A percentile compares a stretch with the other conserved stretches of the same genome.
phyloP scores from a whole-genome alignment of 805 yeast species.

The Candida incommunis region DNA sequence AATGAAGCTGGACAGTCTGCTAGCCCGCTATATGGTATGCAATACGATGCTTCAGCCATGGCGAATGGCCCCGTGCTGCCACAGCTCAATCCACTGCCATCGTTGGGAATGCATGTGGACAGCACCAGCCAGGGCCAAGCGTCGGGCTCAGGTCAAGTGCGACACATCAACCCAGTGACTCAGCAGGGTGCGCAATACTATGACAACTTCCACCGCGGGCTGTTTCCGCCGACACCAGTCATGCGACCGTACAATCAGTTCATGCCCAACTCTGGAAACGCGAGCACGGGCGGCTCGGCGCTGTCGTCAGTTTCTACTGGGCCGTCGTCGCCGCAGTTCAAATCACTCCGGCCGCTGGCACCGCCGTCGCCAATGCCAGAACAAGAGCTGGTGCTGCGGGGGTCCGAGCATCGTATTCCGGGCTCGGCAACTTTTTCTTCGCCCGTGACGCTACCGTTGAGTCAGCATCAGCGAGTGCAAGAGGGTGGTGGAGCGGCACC shows the following conservation, averaged over 20 bases:
- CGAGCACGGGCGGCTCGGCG: too few species aligned
- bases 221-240: neutral
- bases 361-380: constrained; percentile 1
- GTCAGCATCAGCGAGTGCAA: too few species aligned
- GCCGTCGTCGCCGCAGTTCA: neutral
- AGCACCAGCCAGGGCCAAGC: too few species aligned
- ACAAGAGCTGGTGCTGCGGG: neutral
- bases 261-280: neutral
- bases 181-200: neutral
- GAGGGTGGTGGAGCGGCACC: too few species aligned
- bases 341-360: neutral
- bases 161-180: too few species aligned
- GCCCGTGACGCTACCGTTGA: neutral
- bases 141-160: too few species aligned
- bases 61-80: neutral
- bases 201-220: neutral
- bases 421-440: neutral
- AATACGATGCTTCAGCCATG: neutral
- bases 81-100: neutral
- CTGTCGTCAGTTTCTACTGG: neutral
- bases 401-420: neutral
- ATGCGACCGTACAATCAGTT: neutral
- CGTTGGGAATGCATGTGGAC: too few species aligned
- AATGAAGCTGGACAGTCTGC: neutral
- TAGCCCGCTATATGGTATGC: neutral